A percentile compares a stretch with the other conserved stretches of the same genome.
Evolutionary conservation across 805 yeast species (phyloP).

Genomic region (Pichia thaimueangensis): DNA sequence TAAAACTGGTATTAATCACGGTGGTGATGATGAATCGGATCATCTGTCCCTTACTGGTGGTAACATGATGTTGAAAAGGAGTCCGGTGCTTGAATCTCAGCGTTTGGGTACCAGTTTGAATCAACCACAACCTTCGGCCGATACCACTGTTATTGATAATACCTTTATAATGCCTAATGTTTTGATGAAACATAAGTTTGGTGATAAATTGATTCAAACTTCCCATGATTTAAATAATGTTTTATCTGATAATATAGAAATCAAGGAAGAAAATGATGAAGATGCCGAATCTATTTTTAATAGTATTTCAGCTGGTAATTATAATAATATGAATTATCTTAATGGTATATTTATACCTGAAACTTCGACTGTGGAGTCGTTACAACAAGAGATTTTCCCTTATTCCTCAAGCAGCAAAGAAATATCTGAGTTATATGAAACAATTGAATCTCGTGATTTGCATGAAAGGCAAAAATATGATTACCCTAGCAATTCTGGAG

Average conservation of each 20-base stretch:
- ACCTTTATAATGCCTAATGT: slow-evolving; percentile 25
- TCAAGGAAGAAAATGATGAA: neutral
- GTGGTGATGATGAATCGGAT: neutral
- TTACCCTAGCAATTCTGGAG: too few relatives aligned
- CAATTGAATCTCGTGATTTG: too few relatives aligned
- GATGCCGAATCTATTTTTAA: slow-evolving; percentile 8
- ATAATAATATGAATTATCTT: slow-evolving; percentile 5
- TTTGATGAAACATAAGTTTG: slow-evolving; percentile 25
- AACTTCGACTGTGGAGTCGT: slow-evolving; percentile 11
- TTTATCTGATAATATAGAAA: neutral
- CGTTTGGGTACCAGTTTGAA: neutral
- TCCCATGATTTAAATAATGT: slow-evolving; percentile 5
- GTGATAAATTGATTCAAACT: slow-evolving; percentile 20
- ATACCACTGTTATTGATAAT: slow-evolving; percentile 4
- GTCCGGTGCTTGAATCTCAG: neutral
- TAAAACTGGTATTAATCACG: neutral
- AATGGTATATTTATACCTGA: slow-evolving; percentile 5
- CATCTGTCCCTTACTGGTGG: neutral
- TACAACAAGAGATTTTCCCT: slow-evolving; percentile 4
- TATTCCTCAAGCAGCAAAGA: slow-evolving; percentile 1
- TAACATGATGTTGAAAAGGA: neutral
- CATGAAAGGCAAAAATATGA: too few relatives aligned
- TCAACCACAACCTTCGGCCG: neutral
- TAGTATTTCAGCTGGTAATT: slow-evolving; percentile 7
- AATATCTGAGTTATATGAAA: neutral